Evolutionary conservation across 1,139 yeast species (phyloP), one percentile per base, ranked within the genome.

Genomic region (Saccharomyces hybrid): DNA sequence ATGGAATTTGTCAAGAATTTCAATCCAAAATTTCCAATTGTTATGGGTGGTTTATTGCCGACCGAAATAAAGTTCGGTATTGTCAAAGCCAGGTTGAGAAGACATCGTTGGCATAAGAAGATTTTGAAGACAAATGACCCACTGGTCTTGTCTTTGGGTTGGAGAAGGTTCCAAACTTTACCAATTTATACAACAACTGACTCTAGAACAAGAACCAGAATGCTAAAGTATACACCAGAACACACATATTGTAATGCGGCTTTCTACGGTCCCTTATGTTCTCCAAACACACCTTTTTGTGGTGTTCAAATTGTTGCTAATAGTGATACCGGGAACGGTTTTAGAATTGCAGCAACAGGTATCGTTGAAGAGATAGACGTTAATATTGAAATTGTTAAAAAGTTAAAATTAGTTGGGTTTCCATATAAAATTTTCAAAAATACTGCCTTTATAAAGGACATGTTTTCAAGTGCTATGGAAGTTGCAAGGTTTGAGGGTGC

Each of bases 401-500:
- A 95, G 69, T 79, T 95, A 73, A 95, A 95, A 71, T 79, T 95
- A 59, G 97, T 93, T 31, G 99, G 99, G 52, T 80, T 89, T 69
- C 98, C 99, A 28, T 84, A 86, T 71, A 91, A 95, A 75, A 83
- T 95, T 49, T 93, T 85, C 82, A 86, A 90, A 67, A 95, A 93
- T 73, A 95, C 99, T 3, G 99, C 99, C 1, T 95, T 95, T 68
- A 84, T 95, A 67, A 91, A 89, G 72, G 98, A 91, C 67, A 95
- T 95, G 99, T 95, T 95, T 70, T 79, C 86, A 28, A 85, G 95
- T 56, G 80, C 96, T 0, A 78, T 95, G 72, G 99, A 95, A 73
- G 97, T 91, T 55, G 98, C 98, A 49, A 88, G 91, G 70, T 95
- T 95, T 68, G 99, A 95, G 75, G 99, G 99, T 56, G 99, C 99